Evolutionary conservation across 73 alveolate species (phyloP), one percentile per base, ranked within the genome.

Genomic region (Paramecium caudatum): DNA sequence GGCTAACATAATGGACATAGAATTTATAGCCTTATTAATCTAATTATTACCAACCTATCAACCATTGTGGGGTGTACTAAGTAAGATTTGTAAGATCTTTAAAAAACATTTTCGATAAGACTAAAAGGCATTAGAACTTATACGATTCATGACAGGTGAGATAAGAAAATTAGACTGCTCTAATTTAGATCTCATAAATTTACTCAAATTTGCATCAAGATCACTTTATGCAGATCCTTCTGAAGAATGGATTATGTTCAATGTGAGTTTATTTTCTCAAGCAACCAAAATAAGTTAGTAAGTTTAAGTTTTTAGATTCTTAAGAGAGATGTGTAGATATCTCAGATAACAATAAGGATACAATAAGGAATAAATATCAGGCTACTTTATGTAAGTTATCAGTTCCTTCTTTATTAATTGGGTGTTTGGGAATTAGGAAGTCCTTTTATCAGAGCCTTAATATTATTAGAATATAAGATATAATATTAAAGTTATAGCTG

Each of bases 81-180:
- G 68, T 3, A 74, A 74, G 43, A 43, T 74, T 6, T 74, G 88
- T 21, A 74, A 74, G 32, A 74, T 74, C 17, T 74, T 74, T n/a
- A 74, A 74, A 74, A 74, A 74, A 19, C 88, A 74, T 41, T 74
- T 74, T 41, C 5, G 9, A 15, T 15, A 45, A 45, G 88, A 74
- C 36, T 13, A 65, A 12, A 33, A 43, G 34, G 49, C 83, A 25
- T 5, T 65, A 6, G 49, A 30, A 12, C 30, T 36, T 4, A 65
- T 65, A 12, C 32, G 16, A 3, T 65, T 36, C 34, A 65, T 65
- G 47, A 65, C 83, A 32, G 36, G 34, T 32, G 47, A 65, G 17
- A 43, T 65, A 16, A 0, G 19, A 13, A 33, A 65, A 65, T 15
- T 65, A 3, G 83, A 65, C n/a, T 17, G 16, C 9, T 32, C 47